Base-by-base conservation (phyloP, 176 grass and related monocot genomes). In the Saccharum officinarum region DNA sequence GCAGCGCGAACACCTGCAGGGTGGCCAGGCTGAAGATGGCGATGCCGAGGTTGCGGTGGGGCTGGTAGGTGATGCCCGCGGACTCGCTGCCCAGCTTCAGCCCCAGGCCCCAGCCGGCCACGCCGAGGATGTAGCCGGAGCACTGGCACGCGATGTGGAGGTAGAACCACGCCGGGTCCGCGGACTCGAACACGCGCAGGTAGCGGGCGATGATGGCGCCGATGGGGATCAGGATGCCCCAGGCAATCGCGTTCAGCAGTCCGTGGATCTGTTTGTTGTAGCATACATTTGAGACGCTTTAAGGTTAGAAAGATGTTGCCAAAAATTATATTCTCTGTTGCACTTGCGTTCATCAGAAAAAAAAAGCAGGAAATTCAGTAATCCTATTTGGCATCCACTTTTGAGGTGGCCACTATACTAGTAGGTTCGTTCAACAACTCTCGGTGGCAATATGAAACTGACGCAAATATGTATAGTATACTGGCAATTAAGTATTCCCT, bases 1-100 rank as follows among this genome's bases (percentile, higher is more conserved):
- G 80, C 44, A 99, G 71, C 13, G 97, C 92, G 49, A 99, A 94
- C 70, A 99, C 88, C 97, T 99, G 97, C 50, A 96, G 88, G 1
- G 97, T 96, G 78, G 97, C 97, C 1, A 96, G 80, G 83, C 41
- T 33, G 86, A 99, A 99, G 81, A 99, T 87, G 42, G 90, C 79
- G 47, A 92, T 94, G 45, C 90, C 97, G n/a, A 99, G 74, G 86
- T 74, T 89, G 54, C 97, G 88, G 84, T 99, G 97, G 20, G 80
- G 64, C 3, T 22, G 2, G 79, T 91, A 75, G 10, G 85, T 92
- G 42, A 77, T 73, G n/a, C 94, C 94, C 12, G 50, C 76, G 5
- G 97, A 97, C 83, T 99, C 97, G 72, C 91, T 89, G 78, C 94
- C 97, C 9, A 99, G 97, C 84, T 99, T 99, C 15, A 99, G 90